These are phyloP conservation scores for Exophiala dermatitidis DNA, from an alignment of 2,329 filamentous ascomycete species.

Conservation along the genomic window DNA sequence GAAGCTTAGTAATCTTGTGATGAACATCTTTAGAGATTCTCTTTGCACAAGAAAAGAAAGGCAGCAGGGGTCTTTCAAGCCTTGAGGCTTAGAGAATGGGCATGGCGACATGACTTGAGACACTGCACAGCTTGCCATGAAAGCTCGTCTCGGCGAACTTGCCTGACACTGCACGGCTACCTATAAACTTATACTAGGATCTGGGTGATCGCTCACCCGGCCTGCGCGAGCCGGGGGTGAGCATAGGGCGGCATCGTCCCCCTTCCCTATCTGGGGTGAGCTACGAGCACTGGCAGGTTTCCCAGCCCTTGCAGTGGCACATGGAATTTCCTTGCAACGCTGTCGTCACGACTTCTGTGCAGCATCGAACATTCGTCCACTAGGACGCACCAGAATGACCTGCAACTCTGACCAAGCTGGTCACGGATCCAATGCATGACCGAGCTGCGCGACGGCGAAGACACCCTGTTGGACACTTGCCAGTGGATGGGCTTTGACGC, in stretches of 20 bases:
- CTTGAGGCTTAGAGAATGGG: neutral
- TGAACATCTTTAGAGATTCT: constrained; percentile 4
- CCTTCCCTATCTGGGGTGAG: neutral
- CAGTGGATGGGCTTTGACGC: neutral
- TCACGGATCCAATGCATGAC: too few species aligned
- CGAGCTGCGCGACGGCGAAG: too few species aligned
- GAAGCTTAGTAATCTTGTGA: constrained; percentile 4
- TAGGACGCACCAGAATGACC: too few species aligned
- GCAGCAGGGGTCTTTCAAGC: constrained; percentile 3
- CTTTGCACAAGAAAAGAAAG: constrained; percentile 4
- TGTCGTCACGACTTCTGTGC: neutral
- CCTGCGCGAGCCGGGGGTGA: neutral
- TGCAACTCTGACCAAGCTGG: neutral
- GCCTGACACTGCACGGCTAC: constrained; percentile 1
- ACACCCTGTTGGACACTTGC: neutral
- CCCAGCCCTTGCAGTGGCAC: neutral
- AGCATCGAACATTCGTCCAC: neutral
- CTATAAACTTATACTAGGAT: constrained; percentile 3
- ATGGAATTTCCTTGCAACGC: neutral
- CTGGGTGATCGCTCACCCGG: neutral
- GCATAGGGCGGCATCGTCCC: neutral
- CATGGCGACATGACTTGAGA: constrained; percentile 1
- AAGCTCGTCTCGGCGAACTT: constrained; percentile 4
- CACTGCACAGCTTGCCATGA: constrained; percentile 4
- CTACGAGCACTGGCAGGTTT: neutral